These are phyloP conservation scores for Nannizzia gypsea DNA, from an alignment of 2,329 filamentous ascomycete species.

Conservation along the genomic window DNA sequence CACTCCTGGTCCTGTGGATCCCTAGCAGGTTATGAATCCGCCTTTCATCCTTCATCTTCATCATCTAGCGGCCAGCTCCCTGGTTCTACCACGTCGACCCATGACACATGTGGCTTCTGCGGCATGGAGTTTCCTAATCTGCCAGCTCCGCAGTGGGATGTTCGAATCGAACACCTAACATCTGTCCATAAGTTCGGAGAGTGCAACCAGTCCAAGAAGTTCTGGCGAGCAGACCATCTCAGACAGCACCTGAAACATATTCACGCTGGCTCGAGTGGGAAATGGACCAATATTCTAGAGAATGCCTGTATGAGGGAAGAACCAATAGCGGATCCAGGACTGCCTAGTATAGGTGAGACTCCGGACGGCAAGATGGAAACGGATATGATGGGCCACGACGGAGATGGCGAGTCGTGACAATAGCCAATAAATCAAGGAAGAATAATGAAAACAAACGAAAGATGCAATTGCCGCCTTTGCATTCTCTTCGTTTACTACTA, in stretches of 20 bases:
- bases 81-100: constrained; percentile 22
- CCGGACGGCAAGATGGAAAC: constrained; percentile 12
- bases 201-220: constrained; percentile 97
- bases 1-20: constrained; percentile 97
- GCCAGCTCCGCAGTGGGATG: constrained; percentile 75
- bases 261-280: constrained; percentile 88
- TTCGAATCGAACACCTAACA: constrained; percentile 73
- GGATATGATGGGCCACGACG: not conserved
- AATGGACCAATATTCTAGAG: constrained; percentile 98
- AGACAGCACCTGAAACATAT: constrained; percentile 96
- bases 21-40: constrained; percentile 60
- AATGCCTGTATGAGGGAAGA: constrained; percentile 95
- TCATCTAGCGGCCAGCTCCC: constrained; percentile 22
- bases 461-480: not conserved
- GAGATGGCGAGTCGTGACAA: not conserved
- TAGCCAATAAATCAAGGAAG: not conserved
- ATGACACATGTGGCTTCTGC: constrained; percentile 86
- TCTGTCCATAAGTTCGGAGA: constrained; percentile 92
- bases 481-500: not conserved
- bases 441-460: not conserved
- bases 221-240: constrained; percentile 95
- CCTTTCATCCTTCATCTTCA: constrained; percentile 69
- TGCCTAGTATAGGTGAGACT: constrained; percentile 19
- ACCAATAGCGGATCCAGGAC: constrained; percentile 22
- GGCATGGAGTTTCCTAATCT: constrained; percentile 74